A percentile compares a stretch with the other conserved stretches of the same genome.
Conservation (phyloP, 1,284 basidiomycete species). For the Ceratobasidium sp. region DNA sequence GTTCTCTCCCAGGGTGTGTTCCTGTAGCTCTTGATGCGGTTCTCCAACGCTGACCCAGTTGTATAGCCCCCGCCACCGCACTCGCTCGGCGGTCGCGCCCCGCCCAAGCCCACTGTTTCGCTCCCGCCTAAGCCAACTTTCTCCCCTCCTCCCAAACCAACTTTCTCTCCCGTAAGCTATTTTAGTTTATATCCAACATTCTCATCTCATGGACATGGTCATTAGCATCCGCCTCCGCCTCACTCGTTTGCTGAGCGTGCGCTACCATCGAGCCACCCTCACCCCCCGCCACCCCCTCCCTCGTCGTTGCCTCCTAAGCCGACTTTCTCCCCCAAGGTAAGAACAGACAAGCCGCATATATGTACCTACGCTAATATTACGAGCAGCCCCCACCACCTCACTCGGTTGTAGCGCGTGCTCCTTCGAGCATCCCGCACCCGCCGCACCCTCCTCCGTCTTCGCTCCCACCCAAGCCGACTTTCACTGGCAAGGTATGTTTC, state of each 20-base stretch:
- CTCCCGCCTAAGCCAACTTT: neutral
- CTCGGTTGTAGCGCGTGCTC: slow-evolving; percentile 32
- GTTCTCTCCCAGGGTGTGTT: neutral
- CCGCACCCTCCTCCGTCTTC: slow-evolving; percentile 13
- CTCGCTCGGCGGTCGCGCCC: slow-evolving; percentile 30
- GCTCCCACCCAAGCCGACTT: slow-evolving; percentile 27
- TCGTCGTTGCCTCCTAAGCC: slow-evolving; percentile 36
- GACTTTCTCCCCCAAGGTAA: slow-evolving; percentile 32
- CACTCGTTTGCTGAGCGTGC: slow-evolving; percentile 27
- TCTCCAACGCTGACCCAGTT: neutral
- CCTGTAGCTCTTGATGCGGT: neutral
- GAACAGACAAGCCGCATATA: neutral
- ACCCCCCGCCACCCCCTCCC: slow-evolving; percentile 15
- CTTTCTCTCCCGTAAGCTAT: slow-evolving; percentile 3
- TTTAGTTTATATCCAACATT: neutral
- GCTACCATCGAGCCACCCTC: slow-evolving; percentile 32
- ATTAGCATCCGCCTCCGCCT: slow-evolving; percentile 8
- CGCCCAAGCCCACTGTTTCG: neutral
- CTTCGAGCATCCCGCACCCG: slow-evolving; percentile 19
- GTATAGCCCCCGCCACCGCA: slow-evolving; percentile 25
- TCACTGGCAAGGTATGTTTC: slow-evolving; percentile 5
- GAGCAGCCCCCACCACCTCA: slow-evolving; percentile 28
- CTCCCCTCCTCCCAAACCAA: slow-evolving; percentile 30
- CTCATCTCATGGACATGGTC: neutral
- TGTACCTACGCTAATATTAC: too few relatives aligned